phyloP scores from a whole-genome alignment of 768 basidiomycete genomes.

The Trametes punicea region DNA sequence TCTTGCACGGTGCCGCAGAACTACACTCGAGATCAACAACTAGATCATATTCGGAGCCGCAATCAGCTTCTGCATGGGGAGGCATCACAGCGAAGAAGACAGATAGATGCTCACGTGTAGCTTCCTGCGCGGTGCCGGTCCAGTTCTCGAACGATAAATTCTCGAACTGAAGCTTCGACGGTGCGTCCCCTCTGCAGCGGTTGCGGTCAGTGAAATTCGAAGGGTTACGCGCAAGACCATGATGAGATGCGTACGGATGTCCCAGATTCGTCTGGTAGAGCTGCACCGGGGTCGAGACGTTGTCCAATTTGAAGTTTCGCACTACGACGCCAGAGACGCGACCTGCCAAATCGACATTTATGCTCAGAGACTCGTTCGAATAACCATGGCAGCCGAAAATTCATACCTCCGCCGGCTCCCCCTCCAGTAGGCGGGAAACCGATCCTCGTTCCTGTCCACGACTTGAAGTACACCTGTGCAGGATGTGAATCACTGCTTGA shows the following conservation, averaged over 20 bases:
- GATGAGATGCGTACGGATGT: constrained; percentile 34
- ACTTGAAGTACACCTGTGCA: constrained; percentile 53
- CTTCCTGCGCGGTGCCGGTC: constrained; percentile 40
- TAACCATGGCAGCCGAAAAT: neutral
- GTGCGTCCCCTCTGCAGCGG: constrained; percentile 42
- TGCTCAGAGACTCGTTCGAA: neutral
- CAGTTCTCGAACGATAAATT: constrained; percentile 45
- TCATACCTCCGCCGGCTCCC: constrained; percentile 47
- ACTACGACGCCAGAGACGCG: constrained; percentile 42
- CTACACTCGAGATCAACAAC: constrained; percentile 53
- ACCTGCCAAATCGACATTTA: constrained; percentile 34
- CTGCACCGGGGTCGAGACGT: constrained; percentile 44
- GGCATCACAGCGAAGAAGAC: neutral
- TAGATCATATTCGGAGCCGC: constrained; percentile 20
- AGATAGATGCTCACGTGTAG: constrained; percentile 16
- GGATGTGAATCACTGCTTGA: neutral
- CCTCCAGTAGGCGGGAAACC: constrained; percentile 55
- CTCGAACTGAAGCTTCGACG: constrained; percentile 46
- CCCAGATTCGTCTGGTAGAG: constrained; percentile 52
- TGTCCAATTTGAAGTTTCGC: constrained; percentile 43
- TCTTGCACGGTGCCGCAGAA: constrained; percentile 42
- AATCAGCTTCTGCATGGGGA: neutral
- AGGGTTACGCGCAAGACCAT: neutral
- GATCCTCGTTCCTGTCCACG: constrained; percentile 50
- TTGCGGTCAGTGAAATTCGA: neutral